Base-by-base conservation (phyloP, 1,284 basidiomycete genomes). In the Irpex rosettiformis region DNA sequence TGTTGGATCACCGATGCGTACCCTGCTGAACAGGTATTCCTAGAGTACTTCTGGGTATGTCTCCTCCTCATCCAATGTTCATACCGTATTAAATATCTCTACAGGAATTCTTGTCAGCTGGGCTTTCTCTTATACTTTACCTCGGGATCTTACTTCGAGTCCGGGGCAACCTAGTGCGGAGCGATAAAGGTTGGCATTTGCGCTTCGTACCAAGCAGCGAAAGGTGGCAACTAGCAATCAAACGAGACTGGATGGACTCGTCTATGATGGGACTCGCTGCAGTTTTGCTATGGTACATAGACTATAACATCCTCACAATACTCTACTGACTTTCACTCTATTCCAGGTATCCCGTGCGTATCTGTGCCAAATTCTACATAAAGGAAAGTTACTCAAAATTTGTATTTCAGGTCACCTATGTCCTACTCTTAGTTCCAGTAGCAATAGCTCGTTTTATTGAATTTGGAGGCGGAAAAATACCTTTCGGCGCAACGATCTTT, bases 1-100 rank as follows among this genome's bases (percentile, higher is more conserved):
- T 80, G 79, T 59, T 80, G 79, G 78, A 80, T 82, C 27, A 78
- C 79, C 4, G 58, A 68, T 7, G 63, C 65, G 5, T 82, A 82
- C 64, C 73, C 74, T 4, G 29, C 56, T 13, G 76, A 75, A 49
- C 78, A 76, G 57, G 70, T 71, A 16, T 74, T 71, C 53, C 61
- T 81, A 28, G 80, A 81, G 62, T 82, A 81, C 62, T 76, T 80
- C 67, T 72, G 48, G 48, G 48, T 51, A 80, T 27, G 79, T 52
- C 16, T 1, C 21, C 24, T 2, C 4, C 4, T 11, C 42, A 33
- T 42, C 18, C 42, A 16, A 8, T 40, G 48, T 18, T 29, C 10
- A 11, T 16, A 27, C 6, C 4, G 21, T 8, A 24, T 30, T 7
- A 21, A n/a, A 13, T 47, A 30, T 51, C 27, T 27, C 52, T 52